These are phyloP conservation scores for Fusarium temperatum DNA, from an alignment of 2,329 filamentous ascomycete species.

Conservation along the genomic window DNA sequence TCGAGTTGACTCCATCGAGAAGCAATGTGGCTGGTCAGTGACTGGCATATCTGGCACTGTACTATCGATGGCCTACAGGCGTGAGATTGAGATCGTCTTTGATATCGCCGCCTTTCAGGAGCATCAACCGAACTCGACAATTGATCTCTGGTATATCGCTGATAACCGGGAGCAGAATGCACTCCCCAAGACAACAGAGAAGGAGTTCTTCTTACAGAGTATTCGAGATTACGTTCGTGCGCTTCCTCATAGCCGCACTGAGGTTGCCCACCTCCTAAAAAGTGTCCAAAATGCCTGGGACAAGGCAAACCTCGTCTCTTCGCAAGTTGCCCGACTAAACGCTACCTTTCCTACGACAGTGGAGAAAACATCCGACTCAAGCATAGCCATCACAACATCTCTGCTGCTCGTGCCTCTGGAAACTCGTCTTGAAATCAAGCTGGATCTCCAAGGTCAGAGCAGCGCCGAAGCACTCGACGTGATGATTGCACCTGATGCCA, in stretches of 20 bases:
- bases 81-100: constrained; percentile 78
- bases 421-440: constrained; percentile 72
- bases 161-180: constrained; percentile 63
- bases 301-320: constrained; percentile 65
- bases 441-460: constrained; percentile 62
- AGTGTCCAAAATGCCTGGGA: constrained; percentile 73
- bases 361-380: constrained; percentile 70
- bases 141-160: constrained; percentile 77
- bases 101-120: constrained; percentile 69
- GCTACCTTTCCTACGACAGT: constrained; percentile 72
- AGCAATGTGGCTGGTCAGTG: constrained; percentile 75
- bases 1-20: constrained; percentile 72
- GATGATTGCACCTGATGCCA: constrained; percentile 61
- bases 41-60: constrained; percentile 68
- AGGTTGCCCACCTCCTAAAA: constrained; percentile 65
- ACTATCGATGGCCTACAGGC: constrained; percentile 78
- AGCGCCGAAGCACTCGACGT: constrained; percentile 63
- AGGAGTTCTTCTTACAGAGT: constrained; percentile 78
- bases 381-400: constrained; percentile 67
- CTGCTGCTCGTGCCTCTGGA: constrained; percentile 71
- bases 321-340: constrained; percentile 69
- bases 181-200: constrained; percentile 68
- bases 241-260: constrained; percentile 66
- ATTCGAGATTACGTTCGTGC: constrained; percentile 74
- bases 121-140: constrained; percentile 58